A percentile compares a stretch with the other conserved stretches of the same genome.
Evolutionary conservation across 257 asterid species (phyloP).

Genomic region (Solanum chaucha): DNA sequence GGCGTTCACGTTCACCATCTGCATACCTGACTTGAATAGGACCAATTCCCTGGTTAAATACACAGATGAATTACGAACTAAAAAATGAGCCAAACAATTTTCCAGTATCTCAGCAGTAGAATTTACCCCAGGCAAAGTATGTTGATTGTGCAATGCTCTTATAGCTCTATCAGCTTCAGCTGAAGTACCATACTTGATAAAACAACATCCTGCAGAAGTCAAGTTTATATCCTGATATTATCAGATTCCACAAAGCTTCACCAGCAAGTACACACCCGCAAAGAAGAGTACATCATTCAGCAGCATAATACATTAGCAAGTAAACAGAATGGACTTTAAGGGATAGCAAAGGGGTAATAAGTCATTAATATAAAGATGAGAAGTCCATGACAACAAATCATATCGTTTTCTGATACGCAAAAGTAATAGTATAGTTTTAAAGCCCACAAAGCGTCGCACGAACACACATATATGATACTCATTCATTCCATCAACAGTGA

Average conservation of each 20-base stretch:
- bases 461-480: background rate
- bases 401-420: background rate
- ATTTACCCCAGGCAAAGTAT: slow-evolving; percentile 84
- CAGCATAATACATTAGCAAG: background rate
- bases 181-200: slow-evolving; percentile 73
- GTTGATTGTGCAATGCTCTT: slow-evolving; percentile 74
- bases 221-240: slow-evolving; percentile 27
- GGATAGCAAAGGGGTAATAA: background rate
- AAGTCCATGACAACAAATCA: background rate
- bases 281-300: background rate
- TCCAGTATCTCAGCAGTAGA: slow-evolving; percentile 6
- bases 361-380: background rate
- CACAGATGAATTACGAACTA: slow-evolving; percentile 10
- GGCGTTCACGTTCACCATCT: slow-evolving; percentile 97
- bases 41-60: slow-evolving; percentile 60
- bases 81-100: slow-evolving; percentile 3
- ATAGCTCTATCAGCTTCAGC: slow-evolving; percentile 97
- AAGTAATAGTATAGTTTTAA: background rate
- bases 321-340: background rate
- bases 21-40: slow-evolving; percentile 99
- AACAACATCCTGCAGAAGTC: slow-evolving; percentile 94
- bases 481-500: background rate
- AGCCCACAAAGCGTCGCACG: background rate
- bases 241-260: slow-evolving; percentile 19
- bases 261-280: slow-evolving; percentile 6